Evolutionary conservation across 2,329 filamentous ascomycete species (phyloP).

Genomic region (Exophiala spinifera): DNA sequence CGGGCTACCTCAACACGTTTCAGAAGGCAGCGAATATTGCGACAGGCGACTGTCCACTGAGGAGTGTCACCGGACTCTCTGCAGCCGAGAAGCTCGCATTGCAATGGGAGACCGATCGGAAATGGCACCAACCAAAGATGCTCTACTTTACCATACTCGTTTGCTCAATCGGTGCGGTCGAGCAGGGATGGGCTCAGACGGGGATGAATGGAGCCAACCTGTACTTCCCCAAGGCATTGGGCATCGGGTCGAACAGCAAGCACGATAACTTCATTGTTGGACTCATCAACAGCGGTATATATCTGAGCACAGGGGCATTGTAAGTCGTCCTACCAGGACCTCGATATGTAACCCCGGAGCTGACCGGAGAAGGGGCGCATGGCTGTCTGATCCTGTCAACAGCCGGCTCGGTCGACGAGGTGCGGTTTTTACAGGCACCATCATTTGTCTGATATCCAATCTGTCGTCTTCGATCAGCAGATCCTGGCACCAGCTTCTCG

Average conservation of each 20-base stretch:
- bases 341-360: constrained; percentile 2
- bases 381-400: constrained; percentile 70
- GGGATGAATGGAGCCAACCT: constrained; percentile 54
- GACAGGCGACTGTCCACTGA: too few relatives aligned
- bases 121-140: constrained; percentile 49
- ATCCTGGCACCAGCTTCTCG: constrained; percentile 57
- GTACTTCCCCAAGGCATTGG: constrained; percentile 47
- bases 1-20: background rate
- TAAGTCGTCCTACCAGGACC: constrained; percentile 33
- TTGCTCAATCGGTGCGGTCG: constrained; percentile 52
- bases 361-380: constrained; percentile 51
- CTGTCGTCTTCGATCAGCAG: constrained; percentile 57
- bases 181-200: constrained; percentile 54
- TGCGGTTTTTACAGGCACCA: constrained; percentile 60
- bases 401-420: constrained; percentile 67
- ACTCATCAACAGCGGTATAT: constrained; percentile 59
- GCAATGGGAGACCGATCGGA: constrained; percentile 29
- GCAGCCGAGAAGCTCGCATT: too few relatives aligned
- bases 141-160: constrained; percentile 53
- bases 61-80: too few relatives aligned
- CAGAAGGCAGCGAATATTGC: too few relatives aligned
- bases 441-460: constrained; percentile 50
- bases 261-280: constrained; percentile 60
- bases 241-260: constrained; percentile 43
- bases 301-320: constrained; percentile 51